Percentiles rank a stretch among this genome's conserved stretches.
Conservation (phyloP, 176 grass and related monocot species). For the Luzula sylvatica region DNA sequence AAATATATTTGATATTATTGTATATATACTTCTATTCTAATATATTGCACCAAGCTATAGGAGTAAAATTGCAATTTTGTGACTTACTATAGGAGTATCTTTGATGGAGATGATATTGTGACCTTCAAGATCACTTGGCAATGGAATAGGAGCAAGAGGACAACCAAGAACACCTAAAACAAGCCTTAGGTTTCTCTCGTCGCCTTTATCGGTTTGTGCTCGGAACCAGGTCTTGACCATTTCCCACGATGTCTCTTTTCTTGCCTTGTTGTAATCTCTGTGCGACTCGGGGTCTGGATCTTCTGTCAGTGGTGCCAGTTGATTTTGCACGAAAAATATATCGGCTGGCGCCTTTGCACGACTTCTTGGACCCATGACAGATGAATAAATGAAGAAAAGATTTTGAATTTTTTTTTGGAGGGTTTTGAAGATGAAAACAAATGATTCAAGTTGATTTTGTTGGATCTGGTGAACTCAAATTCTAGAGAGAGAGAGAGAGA, state of each 20-base stretch:
- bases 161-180: slow-evolving; percentile 31
- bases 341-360: slow-evolving; percentile 8
- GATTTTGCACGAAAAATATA: slow-evolving; percentile 13
- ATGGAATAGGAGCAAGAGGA: slow-evolving; percentile 22
- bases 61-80: background rate
- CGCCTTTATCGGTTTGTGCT: slow-evolving; percentile 15
- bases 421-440: slow-evolving; percentile 12
- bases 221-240: slow-evolving; percentile 27
- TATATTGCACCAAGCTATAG: background rate
- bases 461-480: slow-evolving; percentile 23
- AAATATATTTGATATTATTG: background rate
- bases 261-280: slow-evolving; percentile 4
- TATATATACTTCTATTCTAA: too few species aligned
- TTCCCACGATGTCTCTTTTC: slow-evolving; percentile 28
- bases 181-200: slow-evolving; percentile 19
- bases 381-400: background rate
- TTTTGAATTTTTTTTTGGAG: background rate
- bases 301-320: slow-evolving; percentile 26
- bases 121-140: background rate
- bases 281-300: slow-evolving; percentile 29
- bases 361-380: slow-evolving; percentile 21
- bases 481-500: slow-evolving; percentile 1
- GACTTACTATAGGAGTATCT: slow-evolving; percentile 28
- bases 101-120: slow-evolving; percentile 15
- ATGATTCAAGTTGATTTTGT: slow-evolving; percentile 13